These are phyloP conservation scores for Bipolaris bicolor DNA, from an alignment of 2,329 filamentous ascomycete genomes.

Conservation along the genomic window DNA sequence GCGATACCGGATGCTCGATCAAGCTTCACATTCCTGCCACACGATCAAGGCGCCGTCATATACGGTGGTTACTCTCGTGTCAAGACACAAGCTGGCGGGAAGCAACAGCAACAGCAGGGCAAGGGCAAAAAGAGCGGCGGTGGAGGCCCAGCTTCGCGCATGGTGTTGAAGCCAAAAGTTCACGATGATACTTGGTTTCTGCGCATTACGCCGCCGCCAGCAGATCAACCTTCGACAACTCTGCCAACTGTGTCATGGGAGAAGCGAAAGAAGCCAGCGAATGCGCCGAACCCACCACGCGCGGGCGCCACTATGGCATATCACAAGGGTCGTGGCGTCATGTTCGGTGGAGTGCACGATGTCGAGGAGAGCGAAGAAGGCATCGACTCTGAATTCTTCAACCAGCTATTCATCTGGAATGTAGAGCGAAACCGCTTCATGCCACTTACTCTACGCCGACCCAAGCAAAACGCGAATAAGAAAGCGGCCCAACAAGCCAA, in stretches of 20 bases:
- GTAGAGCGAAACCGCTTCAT: slow-evolving; percentile 96
- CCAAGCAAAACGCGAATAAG: slow-evolving; percentile 70
- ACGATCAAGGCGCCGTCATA: slow-evolving; percentile 86
- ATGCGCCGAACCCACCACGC: slow-evolving; percentile 80
- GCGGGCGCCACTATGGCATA: slow-evolving; percentile 93
- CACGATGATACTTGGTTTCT: slow-evolving; percentile 97
- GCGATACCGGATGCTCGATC: slow-evolving; percentile 90
- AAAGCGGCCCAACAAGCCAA: slow-evolving; percentile 51
- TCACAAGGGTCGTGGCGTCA: slow-evolving; percentile 89
- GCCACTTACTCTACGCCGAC: slow-evolving; percentile 76
- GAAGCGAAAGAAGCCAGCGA: slow-evolving; percentile 87
- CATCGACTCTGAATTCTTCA: slow-evolving; percentile 97
- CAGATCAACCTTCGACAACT: slow-evolving; percentile 69
- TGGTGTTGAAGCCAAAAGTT: slow-evolving; percentile 82
- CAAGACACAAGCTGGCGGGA: slow-evolving; percentile 67
- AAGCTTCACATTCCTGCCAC: slow-evolving; percentile 89
- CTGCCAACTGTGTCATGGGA: slow-evolving; percentile 87
- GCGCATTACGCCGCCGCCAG: slow-evolving; percentile 73
- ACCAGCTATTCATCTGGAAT: slow-evolving; percentile 89
- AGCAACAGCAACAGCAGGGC: slow-evolving; percentile 63
- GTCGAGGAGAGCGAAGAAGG: slow-evolving; percentile 91
- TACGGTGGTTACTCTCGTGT: slow-evolving; percentile 94
- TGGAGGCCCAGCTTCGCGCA: slow-evolving; percentile 66
- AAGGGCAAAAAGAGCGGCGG: slow-evolving; percentile 56
- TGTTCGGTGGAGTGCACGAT: slow-evolving; percentile 94